Percentiles rank a stretch among this genome's conserved stretches.
Conservation (phyloP, 2,329 filamentous ascomycete species). For the Fusarium graminum region DNA sequence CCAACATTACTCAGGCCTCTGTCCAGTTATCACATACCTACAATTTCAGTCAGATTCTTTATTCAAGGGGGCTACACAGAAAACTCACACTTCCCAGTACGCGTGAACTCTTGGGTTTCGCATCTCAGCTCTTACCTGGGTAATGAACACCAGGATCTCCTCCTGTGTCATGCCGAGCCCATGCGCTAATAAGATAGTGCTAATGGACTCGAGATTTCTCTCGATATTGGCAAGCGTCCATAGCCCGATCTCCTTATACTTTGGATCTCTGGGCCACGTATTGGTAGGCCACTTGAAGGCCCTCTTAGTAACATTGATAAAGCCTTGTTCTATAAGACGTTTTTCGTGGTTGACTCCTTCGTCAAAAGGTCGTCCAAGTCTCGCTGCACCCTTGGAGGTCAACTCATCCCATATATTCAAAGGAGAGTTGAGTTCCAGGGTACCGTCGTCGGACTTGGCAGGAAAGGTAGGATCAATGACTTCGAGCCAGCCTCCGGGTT, state of each 20-base stretch:
- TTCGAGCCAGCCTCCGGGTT: conserved; percentile 39
- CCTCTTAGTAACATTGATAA: conserved; percentile 12
- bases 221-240: conserved; percentile 33
- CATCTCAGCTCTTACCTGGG: conserved; percentile 26
- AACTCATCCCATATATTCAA: conserved; percentile 32
- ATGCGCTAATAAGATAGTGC: conserved; percentile 8
- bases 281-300: conserved; percentile 30
- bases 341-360: conserved; percentile 23
- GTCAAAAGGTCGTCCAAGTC: conserved; percentile 12
- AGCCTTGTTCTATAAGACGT: conserved; percentile 17
- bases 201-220: conserved; percentile 20
- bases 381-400: conserved; percentile 16
- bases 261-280: conserved; percentile 32
- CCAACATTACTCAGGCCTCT: conserved; percentile 16
- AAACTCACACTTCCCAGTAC: conserved; percentile 34
- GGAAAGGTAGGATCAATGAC: conserved; percentile 35
- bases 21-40: conserved; percentile 22
- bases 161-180: conserved; percentile 26
- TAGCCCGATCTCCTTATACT: conserved; percentile 25
- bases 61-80: rapidly evolving
- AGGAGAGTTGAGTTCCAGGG: conserved; percentile 11
- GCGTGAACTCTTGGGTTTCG: conserved; percentile 14
- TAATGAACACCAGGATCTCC: conserved; percentile 20
- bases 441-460: conserved; percentile 35
- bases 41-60: rapidly evolving